Conservation (phyloP, 2,329 filamentous ascomycete species). For the Hypoxylon sp. region DNA sequence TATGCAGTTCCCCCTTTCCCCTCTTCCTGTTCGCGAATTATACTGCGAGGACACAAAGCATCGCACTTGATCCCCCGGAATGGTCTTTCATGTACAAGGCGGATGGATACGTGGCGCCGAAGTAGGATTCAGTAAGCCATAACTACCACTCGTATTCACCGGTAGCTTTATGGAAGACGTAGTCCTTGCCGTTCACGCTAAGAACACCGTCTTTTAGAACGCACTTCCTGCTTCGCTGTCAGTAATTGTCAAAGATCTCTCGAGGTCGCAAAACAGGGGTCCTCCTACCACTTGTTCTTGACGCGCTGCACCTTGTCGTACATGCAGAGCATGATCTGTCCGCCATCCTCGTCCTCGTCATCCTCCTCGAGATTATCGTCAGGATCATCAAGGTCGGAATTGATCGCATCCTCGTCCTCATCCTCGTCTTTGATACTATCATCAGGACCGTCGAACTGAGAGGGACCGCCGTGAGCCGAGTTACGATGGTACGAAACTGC, state of each 20-base stretch:
- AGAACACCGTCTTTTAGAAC: slow-evolving; percentile 96
- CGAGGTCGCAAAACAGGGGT: background rate
- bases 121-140: background rate
- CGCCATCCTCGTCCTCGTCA: slow-evolving; percentile 85
- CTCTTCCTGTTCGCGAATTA: background rate
- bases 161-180: slow-evolving; percentile 96
- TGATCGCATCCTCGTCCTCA: slow-evolving; percentile 93
- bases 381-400: slow-evolving; percentile 95
- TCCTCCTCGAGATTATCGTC: slow-evolving; percentile 86
- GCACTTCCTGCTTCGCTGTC: slow-evolving; percentile 76
- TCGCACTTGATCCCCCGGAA: no score
- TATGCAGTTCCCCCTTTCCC: background rate
- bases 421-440: slow-evolving; percentile 62
- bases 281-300: slow-evolving; percentile 92
- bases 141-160: slow-evolving; percentile 96
- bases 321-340: slow-evolving; percentile 96
- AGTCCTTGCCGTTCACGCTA: slow-evolving; percentile 92
- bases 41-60: no score
- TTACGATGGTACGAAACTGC: slow-evolving; percentile 39
- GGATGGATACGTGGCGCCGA: background rate
- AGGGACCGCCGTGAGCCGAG: slow-evolving; percentile 45
- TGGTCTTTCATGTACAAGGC: slow-evolving; percentile 13
- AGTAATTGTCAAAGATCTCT: slow-evolving; percentile 5
- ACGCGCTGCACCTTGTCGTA: slow-evolving; percentile 99
- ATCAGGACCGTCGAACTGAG: slow-evolving; percentile 69